Base-by-base conservation (phyloP, 2,329 filamentous ascomycete species). In the Thelonectria discophora region DNA sequence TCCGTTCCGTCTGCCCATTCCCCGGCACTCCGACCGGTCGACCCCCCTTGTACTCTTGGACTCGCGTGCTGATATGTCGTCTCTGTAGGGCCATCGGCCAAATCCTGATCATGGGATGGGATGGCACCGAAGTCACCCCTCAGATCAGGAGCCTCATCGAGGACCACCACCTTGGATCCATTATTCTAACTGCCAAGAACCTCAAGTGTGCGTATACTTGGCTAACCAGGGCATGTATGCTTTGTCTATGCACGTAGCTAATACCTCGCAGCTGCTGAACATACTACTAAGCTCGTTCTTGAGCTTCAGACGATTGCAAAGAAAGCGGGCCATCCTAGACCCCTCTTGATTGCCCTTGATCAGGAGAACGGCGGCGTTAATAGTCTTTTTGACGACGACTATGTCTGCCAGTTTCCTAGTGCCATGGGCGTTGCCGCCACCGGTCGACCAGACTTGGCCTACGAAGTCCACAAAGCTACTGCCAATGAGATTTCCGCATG, bases 311-410 rank as follows among this genome's bases (percentile, higher is more conserved):
- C 89, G 51, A 94, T 97, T 73, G 95, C 95, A 39, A 91, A 92
- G 73, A 86, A 96, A 77, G 90, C 94, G 62, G 94, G 94, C 18
- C 94, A 98, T 76, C 90, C 91, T 3, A 90, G 94, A 3, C 95
- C 95, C 2, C 81, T 99, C 17, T 83, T 96, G 56, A 97, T 99
- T 70, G 94, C 91, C 40, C 82, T 98, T 39, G 95, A 98, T 74
- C 95, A 99, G 75, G 95, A 99, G 77, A 98, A 99, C 87, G 95
- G 95, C 66, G 94, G 94, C 3, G 94, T 97, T 76, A 98, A 97
- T 80, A 97, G 93, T 78, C 85, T 98, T 2, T 97, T 96, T 73
- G 94, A 98, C 75, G 93, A 97, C 70, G 92, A 95, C 72, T 95
- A 94, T 75, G 94, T 98, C 69, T 93, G 93, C 67, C 95, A 98